A percentile compares a stretch with the other conserved stretches of the same genome.
These are phyloP conservation scores for Stereocaulon alpinum DNA, from an alignment of 495 filamentous ascomycete genomes.

Conservation along the genomic window DNA sequence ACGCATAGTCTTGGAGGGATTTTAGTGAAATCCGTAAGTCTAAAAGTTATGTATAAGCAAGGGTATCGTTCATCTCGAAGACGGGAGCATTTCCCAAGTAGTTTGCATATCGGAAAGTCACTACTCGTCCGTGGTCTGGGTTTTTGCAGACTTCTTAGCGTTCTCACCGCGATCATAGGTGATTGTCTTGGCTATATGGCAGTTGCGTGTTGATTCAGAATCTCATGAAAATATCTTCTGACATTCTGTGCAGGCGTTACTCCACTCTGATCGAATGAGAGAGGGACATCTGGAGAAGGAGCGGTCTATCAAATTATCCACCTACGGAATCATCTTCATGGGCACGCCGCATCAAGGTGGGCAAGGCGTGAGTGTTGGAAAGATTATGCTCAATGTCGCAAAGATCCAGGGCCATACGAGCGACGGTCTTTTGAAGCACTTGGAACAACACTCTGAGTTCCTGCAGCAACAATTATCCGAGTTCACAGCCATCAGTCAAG, in stretches of 20 bases:
- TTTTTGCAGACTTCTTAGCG: no score
- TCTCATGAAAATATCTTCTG: no score
- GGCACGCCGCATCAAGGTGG: conserved; percentile 18
- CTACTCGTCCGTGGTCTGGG: background rate
- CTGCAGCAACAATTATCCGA: conserved; percentile 8
- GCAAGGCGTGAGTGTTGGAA: conserved; percentile 4
- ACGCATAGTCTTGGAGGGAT: conserved; percentile 30
- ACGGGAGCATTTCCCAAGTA: no score
- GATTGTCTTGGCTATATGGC: no score
- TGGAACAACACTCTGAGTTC: conserved; percentile 5
- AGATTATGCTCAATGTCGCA: conserved; percentile 11
- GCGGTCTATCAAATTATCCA: conserved; percentile 12
- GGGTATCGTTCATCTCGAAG: no score
- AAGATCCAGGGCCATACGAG: conserved; percentile 4
- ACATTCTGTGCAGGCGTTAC: conserved; percentile 11
- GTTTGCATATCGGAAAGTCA: no score
- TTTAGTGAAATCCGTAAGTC: conserved; percentile 27
- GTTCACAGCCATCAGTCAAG: conserved; percentile 7
- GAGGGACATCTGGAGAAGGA: background rate
- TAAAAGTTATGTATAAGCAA: no score
- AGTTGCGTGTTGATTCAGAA: no score
- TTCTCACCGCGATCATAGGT: no score
- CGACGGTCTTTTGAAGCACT: conserved; percentile 7
- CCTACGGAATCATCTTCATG: conserved; percentile 16
- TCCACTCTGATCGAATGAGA: conserved; percentile 17